A percentile compares a stretch with the other conserved stretches of the same genome.
phyloP scores from a whole-genome alignment of 2,329 filamentous ascomycete species.

The Hymenotorrendiella dingleyae region DNA sequence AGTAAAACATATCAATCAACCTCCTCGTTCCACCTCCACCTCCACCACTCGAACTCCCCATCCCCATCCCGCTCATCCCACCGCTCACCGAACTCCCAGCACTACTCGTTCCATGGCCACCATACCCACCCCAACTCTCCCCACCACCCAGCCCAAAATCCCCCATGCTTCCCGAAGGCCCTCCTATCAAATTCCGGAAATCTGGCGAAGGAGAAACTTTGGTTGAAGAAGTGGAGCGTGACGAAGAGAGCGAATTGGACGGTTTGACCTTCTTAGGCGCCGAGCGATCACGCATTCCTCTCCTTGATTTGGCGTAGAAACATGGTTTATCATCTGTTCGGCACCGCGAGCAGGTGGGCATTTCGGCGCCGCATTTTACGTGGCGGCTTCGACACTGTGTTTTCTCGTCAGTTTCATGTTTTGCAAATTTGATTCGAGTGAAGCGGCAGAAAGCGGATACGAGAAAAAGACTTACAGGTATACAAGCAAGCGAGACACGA shows the following conservation, averaged over 20 bases:
- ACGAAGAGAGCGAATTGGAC: too few relatives aligned
- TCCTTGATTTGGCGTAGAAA: constrained; percentile 42
- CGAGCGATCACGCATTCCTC: constrained; percentile 33
- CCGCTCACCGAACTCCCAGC: constrained; percentile 17
- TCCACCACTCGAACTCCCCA: not conserved
- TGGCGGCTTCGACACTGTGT: constrained; percentile 33
- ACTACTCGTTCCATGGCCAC: too few relatives aligned
- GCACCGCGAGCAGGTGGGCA: constrained; percentile 39
- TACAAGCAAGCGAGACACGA: constrained; percentile 36
- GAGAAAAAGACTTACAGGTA: constrained; percentile 36
- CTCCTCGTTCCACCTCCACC: constrained; percentile 13
- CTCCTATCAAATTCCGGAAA: too few relatives aligned
- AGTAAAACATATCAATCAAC: constrained; percentile 22
- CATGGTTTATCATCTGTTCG: constrained; percentile 37
- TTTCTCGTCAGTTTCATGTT: constrained; percentile 37
- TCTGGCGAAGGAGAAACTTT: constrained; percentile 6
- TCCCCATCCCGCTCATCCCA: constrained; percentile 3
- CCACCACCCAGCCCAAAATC: too few relatives aligned
- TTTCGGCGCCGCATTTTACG: constrained; percentile 41
- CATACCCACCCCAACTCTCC: too few relatives aligned
- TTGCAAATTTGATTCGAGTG: constrained; percentile 30
- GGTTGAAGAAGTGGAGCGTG: constrained; percentile 9
- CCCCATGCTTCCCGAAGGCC: constrained; percentile 1
- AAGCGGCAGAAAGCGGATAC: too few relatives aligned
- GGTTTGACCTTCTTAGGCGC: constrained; percentile 14